Evolutionary conservation across 2,329 filamentous ascomycete species (phyloP), one percentile per base, ranked within the genome.

Genomic region (Cyanodermella asteris): DNA sequence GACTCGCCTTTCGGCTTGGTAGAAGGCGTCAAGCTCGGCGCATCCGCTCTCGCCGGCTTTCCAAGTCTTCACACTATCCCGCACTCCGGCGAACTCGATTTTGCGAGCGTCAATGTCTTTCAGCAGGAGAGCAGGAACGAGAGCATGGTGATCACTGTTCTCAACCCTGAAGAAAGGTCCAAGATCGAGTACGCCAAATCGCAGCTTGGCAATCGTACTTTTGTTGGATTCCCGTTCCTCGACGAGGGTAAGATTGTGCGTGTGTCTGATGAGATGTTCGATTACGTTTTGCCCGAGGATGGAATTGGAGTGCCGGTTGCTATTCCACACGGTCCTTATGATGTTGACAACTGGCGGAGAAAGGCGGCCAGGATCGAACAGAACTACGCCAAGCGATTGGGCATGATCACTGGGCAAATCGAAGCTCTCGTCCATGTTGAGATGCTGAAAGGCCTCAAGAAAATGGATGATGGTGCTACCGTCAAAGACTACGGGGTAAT

Each of bases 61-160:
- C 87, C 87, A 5, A 87, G 74, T 34, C 51, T 97, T 39, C 76
- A 82, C 35, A 87, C 76, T 2, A 53, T 97, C 20, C 75, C 80
- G 1, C 82, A 87, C 45, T 71, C 69, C 31, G 87, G 78, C 3
- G 63, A 68, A 28, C 57, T 94, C 23, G 77, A 72, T 6, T 91
- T 81, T 46, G 77, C 91, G 36, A 81, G 81, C 3, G 77, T 97
- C 32, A 87, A 72, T 34, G 80, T 97, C 17, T 97, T 97, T 55
- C 81, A 91, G 43, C 71, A 84, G 38, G 87, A 94, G 37, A 93
- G 82, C 44, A 72, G 80, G 24, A 94, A 94, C 42, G 82, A 93
- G 47, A 97, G 84, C 47, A 82, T 94, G 69, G 67, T 94, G 13
- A 64, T 94, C 28, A 91, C 78, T 2, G 56, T 97, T 24, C 60